Percentiles rank a stretch among this genome's conserved stretches.
Evolutionary conservation across 2,329 filamentous ascomycete genomes (phyloP).

Genomic region (Xylariaceae sp.): DNA sequence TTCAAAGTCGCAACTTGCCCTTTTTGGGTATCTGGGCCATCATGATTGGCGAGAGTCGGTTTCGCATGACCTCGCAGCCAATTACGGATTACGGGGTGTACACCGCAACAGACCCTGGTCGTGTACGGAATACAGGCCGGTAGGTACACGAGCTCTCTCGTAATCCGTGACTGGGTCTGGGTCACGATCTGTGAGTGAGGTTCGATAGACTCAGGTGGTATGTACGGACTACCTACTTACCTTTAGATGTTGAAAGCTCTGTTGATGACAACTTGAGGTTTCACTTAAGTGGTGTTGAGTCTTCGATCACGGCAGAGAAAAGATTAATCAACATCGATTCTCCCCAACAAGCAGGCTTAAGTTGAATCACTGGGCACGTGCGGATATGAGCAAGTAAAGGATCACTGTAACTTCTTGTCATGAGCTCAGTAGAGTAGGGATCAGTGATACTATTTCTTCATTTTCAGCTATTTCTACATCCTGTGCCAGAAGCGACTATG

Average conservation of each 20-base stretch:
- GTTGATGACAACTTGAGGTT: too few relatives aligned
- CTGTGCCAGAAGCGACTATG: background rate
- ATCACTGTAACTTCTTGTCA: background rate
- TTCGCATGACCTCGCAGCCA: background rate
- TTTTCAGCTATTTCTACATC: background rate
- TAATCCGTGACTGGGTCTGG: too few relatives aligned
- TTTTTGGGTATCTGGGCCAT: slow-evolving; percentile 16
- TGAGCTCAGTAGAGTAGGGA: background rate
- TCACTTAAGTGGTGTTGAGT: too few relatives aligned
- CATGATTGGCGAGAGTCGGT: slow-evolving; percentile 16
- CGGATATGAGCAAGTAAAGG: background rate
- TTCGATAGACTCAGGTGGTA: too few relatives aligned
- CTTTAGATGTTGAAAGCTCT: too few relatives aligned
- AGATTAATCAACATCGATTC: too few relatives aligned
- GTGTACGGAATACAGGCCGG: background rate
- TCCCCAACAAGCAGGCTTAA: background rate
- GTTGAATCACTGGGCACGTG: background rate
- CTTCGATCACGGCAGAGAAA: too few relatives aligned
- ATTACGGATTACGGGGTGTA: background rate
- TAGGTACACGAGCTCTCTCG: background rate
- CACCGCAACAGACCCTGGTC: background rate
- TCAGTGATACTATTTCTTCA: background rate
- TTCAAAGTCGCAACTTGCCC: slow-evolving; percentile 10
- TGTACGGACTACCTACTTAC: too few relatives aligned
- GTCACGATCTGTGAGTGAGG: too few relatives aligned